Conservation (phyloP, 2,329 filamentous ascomycete species). For the Bipolaris victoriae region DNA sequence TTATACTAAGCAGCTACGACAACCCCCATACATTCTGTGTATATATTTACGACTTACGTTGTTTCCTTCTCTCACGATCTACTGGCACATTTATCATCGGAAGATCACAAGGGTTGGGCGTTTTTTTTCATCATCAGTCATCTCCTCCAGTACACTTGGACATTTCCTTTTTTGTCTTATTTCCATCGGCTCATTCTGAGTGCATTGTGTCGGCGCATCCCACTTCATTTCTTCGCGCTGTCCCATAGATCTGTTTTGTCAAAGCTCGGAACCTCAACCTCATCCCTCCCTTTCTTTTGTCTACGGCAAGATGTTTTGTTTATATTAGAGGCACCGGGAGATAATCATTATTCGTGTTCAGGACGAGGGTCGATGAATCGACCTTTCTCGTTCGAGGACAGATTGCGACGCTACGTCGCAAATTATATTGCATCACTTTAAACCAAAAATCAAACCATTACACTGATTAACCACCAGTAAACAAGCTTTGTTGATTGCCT, state of each 20-base stretch:
- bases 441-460: neutral
- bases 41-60: constrained; percentile 27
- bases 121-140: constrained; percentile 3
- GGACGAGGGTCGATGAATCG: neutral
- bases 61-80: constrained; percentile 9
- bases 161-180: constrained; percentile 4
- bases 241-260: constrained; percentile 9
- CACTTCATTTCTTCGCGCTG: neutral
- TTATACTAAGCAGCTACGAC: constrained; percentile 16
- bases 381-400: neutral
- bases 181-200: neutral
- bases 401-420: neutral
- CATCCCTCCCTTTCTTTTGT: constrained; percentile 5
- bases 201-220: constrained; percentile 10
- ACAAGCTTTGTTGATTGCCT: neutral
- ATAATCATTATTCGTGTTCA: neutral
- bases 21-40: constrained; percentile 19
- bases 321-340: constrained; percentile 2
- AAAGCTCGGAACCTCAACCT: constrained; percentile 2
- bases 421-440: constrained; percentile 1
- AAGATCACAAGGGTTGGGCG: constrained; percentile 11
- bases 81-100: constrained; percentile 1
- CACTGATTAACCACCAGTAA: neutral
- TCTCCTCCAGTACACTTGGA: constrained; percentile 1
- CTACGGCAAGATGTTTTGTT: neutral